phyloP scores from a whole-genome alignment of 75 land plant genomes.

The Selaginella moellendorffii region DNA sequence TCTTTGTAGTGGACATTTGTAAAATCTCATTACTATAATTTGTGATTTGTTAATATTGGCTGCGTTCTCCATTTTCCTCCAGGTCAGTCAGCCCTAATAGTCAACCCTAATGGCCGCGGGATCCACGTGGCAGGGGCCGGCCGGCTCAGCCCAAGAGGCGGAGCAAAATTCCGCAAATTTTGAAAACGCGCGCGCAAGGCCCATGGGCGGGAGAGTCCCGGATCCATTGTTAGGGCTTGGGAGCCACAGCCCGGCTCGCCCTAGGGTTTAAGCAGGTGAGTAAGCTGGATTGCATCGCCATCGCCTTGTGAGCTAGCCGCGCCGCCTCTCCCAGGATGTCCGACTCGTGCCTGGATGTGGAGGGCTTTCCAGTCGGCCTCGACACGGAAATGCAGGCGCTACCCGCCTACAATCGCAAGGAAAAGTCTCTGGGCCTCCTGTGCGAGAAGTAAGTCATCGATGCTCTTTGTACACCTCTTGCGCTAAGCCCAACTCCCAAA shows the following conservation, averaged over 20 bases:
- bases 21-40: no score
- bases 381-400: constrained; percentile 11
- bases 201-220: background rate
- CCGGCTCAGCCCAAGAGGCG: background rate
- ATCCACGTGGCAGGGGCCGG: background rate
- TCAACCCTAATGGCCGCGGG: background rate
- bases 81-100: no score
- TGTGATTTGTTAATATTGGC: no score
- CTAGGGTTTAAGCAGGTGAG: background rate
- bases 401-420: constrained; percentile 62
- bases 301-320: background rate
- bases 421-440: constrained; percentile 80
- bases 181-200: background rate
- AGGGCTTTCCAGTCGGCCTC: background rate
- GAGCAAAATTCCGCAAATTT: background rate
- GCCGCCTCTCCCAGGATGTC: background rate
- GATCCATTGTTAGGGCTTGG: background rate
- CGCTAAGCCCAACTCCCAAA: background rate
- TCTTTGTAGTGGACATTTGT: no score
- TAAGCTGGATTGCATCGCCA: background rate
- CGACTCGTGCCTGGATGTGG: background rate
- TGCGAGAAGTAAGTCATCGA: constrained; percentile 56
- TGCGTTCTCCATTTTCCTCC: no score
- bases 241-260: background rate
- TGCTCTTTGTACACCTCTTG: background rate